Conservation (phyloP, 228 moss, liverwort and hornwort species). For the Sphagnum fallax region DNA sequence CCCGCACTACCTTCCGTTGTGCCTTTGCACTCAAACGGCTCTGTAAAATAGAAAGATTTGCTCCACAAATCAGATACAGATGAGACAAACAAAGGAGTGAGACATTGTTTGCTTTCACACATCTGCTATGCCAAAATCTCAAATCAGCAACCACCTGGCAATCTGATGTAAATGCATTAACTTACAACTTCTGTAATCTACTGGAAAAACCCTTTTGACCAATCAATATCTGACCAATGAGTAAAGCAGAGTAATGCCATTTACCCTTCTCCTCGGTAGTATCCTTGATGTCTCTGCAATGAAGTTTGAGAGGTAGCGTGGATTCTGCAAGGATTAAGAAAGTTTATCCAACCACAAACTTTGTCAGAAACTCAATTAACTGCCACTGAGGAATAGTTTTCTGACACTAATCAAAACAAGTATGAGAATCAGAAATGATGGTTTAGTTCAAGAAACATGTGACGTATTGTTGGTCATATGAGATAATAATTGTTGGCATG, state of each 20-base stretch:
- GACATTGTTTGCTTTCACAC: background rate
- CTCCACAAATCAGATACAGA: background rate
- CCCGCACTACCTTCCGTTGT: constrained; percentile 76
- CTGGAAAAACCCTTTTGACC: too few species aligned
- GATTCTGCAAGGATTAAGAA: constrained; percentile 47
- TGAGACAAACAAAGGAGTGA: background rate
- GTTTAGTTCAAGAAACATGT: too few species aligned
- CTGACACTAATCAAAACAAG: too few species aligned
- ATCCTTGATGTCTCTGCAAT: constrained; percentile 83
- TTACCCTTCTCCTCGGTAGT: constrained; percentile 79
- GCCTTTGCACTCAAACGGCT: constrained; percentile 72
- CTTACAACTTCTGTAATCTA: too few species aligned
- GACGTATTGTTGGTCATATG: too few species aligned
- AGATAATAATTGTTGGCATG: too few species aligned
- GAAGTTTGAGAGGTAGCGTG: constrained; percentile 81
- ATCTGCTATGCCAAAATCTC: too few species aligned
- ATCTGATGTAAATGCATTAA: too few species aligned
- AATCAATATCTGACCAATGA: too few species aligned
- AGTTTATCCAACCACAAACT: background rate
- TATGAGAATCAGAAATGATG: too few species aligned
- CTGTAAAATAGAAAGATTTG: constrained; percentile 12
- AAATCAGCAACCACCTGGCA: too few species aligned
- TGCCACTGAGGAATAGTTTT: background rate
- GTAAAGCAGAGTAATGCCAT: too few species aligned
- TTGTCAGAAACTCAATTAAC: background rate